Base-by-base conservation (phyloP, 768 basidiomycete species). In the Russula olivacea region DNA sequence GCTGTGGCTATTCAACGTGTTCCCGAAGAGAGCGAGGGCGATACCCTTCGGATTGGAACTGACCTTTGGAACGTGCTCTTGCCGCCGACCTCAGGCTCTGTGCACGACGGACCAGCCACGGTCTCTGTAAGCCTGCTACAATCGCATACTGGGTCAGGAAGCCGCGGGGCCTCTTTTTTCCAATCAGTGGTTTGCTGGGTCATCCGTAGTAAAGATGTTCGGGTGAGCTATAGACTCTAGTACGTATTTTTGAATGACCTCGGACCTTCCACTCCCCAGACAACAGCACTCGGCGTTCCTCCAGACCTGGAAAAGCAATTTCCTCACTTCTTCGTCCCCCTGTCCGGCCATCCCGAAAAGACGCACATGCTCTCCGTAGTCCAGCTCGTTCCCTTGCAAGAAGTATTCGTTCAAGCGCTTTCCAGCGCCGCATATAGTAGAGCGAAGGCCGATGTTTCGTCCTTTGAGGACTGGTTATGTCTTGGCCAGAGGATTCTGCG, bases 401-500 rank as follows among this genome's bases (percentile, higher is more conserved):
- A 72, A n/a, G 55, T 70, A 11, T 65, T 69, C 36, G 45, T 73
- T 38, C 55, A 68, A 49, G 69, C 72, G 28, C 65, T 68, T 23
- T 70, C 72, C 10, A 45, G 64, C 10, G 59, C 68, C 17, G 67
- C 71, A 9, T 72, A 71, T 55, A 58, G 52, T 6, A 52, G 59
- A 25, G 70, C 71, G 3, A 67, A 56, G 23, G 52, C 67, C 2
- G 61, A 72, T 47, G 28, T 60, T 1, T 38, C 52, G 2, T 40
- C 66, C 9, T 59, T 73, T 21, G 70, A 72, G 51, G 60, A 67
- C 32, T 70, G 71, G 70, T 54, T 72, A n/a, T 63, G 69, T 49
- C 38, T 53, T 36, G 56, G 32, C 34, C 49, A 65, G 36, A 34
- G 55, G n/a, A 78, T 89, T 40, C 72, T 89, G 28, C 82, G 84